Base-by-base conservation (phyloP, 441 rosid genomes). In the Populus hybrid region DNA sequence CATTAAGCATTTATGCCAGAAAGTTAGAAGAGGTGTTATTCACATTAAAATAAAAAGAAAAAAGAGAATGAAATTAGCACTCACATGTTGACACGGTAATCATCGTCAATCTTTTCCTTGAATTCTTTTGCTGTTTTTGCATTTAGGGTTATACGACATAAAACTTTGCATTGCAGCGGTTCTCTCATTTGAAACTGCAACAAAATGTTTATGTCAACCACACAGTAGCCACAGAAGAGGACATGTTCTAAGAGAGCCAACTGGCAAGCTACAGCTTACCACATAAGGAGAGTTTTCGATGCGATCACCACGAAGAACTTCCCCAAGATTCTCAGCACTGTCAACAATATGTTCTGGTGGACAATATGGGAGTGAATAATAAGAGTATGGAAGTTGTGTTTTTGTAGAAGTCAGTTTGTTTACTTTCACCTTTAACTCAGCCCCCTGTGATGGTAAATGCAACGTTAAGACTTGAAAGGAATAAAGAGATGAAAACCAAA, bases 231-330 rank as follows among this genome's bases (percentile, higher is more conserved):
- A 72, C 21, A 81, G 30, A 2, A 8, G n/a, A 24, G 18, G 4
- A 61, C 72, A 69, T 64, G 64, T 40, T 63, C 16, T 73, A 16
- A 67, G 77, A 40, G 50, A 66, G 53, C 28, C 18, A 40, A 3
- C 64, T 11, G 24, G 69, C 64, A 70, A 63, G 66, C 66, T 69
- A n/a, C 5, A 76, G 82, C 85, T 79, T 79, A 92, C 98, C 86
- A 87, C 91, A 82, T 87, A 92, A 59, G 95, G 98, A 79, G 99
- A 93, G 84, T 93, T 95, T 76, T 95, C 99, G 57, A 94, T 94
- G 34, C 97, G 94, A 84, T 94, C 99, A 75, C 98, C 99, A 64
- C 96, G 93, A 71, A 92, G 97, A 78, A 95, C 98, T 86, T 93
- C 99, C 46, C 99, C 98, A 4, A 93, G 97, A 88, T 95, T 95